Percentiles rank a stretch among this genome's conserved stretches.
Conservation (phyloP, 2,329 filamentous ascomycete species). For the Aspergillus sp. region DNA sequence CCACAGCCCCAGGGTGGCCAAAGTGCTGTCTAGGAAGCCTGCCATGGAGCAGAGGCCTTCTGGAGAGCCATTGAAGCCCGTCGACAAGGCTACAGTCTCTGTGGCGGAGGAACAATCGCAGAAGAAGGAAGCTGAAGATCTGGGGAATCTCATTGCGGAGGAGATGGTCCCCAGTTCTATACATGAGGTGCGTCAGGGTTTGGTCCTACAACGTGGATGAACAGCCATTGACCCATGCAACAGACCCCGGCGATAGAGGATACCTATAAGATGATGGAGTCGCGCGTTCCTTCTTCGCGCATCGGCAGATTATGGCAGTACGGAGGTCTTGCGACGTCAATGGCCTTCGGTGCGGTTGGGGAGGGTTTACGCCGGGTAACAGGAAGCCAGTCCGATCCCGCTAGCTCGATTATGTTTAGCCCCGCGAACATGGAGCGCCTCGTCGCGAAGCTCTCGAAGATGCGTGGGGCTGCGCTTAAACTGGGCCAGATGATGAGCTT, state of each 20-base stretch:
- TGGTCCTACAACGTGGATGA: background rate
- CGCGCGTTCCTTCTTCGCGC: slow-evolving; percentile 82
- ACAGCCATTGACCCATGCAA: slow-evolving; percentile 12
- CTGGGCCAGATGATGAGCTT: slow-evolving; percentile 98
- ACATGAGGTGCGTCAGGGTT: slow-evolving; percentile 10
- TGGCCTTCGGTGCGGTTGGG: slow-evolving; percentile 87
- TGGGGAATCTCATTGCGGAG: slow-evolving; percentile 17
- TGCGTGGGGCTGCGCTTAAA: slow-evolving; percentile 96
- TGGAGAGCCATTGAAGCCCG: background rate
- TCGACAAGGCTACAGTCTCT: background rate
- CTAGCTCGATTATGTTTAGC: slow-evolving; percentile 82
- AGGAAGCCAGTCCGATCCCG: slow-evolving; percentile 56
- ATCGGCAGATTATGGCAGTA: slow-evolving; percentile 93
- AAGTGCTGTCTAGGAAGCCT: slow-evolving; percentile 50
- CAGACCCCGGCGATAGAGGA: slow-evolving; percentile 26
- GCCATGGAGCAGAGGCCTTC: slow-evolving; percentile 10
- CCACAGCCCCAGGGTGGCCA: slow-evolving; percentile 57
- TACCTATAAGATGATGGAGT: slow-evolving; percentile 75
- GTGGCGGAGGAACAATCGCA: slow-evolving; percentile 13
- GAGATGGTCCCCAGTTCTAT: slow-evolving; percentile 7
- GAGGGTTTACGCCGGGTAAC: slow-evolving; percentile 80
- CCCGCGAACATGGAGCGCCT: slow-evolving; percentile 88
- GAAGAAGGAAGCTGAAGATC: slow-evolving; percentile 40
- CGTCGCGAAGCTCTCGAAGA: slow-evolving; percentile 87
- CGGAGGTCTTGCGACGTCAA: slow-evolving; percentile 84